phyloP scores from a whole-genome alignment of 2,329 filamentous ascomycete genomes.

The Aspergillus costaricaensis region DNA sequence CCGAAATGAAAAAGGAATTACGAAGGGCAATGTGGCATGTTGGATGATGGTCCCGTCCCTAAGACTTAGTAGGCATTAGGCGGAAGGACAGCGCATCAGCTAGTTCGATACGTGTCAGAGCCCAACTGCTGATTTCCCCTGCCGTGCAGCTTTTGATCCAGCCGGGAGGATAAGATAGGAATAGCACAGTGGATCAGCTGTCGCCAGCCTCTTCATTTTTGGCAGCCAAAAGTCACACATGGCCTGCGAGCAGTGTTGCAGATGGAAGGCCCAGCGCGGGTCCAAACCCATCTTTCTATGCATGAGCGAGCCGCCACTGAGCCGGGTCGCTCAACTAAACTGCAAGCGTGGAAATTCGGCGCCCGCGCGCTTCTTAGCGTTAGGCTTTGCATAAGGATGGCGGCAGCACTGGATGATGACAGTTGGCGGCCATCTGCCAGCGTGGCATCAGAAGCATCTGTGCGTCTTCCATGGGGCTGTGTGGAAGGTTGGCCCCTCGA shows the following conservation, averaged over 20 bases:
- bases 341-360: slow-evolving; percentile 12
- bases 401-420: slow-evolving; percentile 25
- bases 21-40: slow-evolving; percentile 12
- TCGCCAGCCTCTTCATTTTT: slow-evolving; percentile 17
- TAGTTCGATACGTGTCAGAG: slow-evolving; percentile 34
- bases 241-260: slow-evolving; percentile 13
- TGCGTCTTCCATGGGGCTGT: slow-evolving; percentile 7
- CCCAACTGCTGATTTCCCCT: slow-evolving; percentile 32
- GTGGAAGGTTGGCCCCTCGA: slow-evolving; percentile 1
- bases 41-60: slow-evolving; percentile 14
- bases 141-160: slow-evolving; percentile 30
- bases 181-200: slow-evolving; percentile 27
- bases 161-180: slow-evolving; percentile 22
- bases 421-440: slow-evolving; percentile 31
- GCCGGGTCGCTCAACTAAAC: slow-evolving; percentile 13
- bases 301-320: slow-evolving; percentile 15
- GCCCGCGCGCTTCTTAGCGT: slow-evolving; percentile 23
- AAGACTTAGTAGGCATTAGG: slow-evolving; percentile 15
- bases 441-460: slow-evolving; percentile 26
- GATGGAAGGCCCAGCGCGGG: slow-evolving; percentile 8
- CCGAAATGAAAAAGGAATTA: not conserved
- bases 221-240: slow-evolving; percentile 17
- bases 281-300: slow-evolving; percentile 7
- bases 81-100: slow-evolving; percentile 26
- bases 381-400: slow-evolving; percentile 8